Evolutionary conservation across 352 stramenopile genomes (phyloP), one percentile per base, ranked within the genome.

Genomic region (Globisporangium echinulatum): DNA sequence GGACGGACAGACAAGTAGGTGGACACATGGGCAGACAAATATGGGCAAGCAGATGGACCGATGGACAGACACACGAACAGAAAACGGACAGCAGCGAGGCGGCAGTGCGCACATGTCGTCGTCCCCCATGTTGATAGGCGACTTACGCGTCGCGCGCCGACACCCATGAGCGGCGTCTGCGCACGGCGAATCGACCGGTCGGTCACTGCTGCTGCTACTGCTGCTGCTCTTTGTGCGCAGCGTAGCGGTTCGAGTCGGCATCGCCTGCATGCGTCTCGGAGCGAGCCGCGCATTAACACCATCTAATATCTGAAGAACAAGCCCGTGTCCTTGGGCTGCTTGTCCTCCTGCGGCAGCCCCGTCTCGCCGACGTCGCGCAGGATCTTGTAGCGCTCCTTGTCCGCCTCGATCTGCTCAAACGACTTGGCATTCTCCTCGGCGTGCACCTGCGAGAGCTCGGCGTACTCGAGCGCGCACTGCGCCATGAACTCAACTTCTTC

Each of bases 271-370:
- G 40, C 40, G 40, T 33, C 25, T 33, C 25, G 25, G 25, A 33
- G 25, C 25, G 25, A 33, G 25, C 25, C 25, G 25, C 25, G 25
- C 25, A 33, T 33, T 33, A 33, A 33, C 50, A 51, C 62, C 56
- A 54, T 85, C 80, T 95, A 95, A 79, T 95, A 95, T 75, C 82
- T 87, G 75, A 95, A 95, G 73, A 87, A 95, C 56, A 95, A 63
- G 42, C 86, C 86, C 19, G 75, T 88, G 69, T 95, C 82, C 68
- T 90, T 79, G 36, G 83, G 80, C 52, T 86, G 68, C 17, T 82
- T 68, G 9, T 82, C 64, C 66, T 84, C 85, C 70, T 90, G 79
- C 14, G 79, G 78, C 60, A 95, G 62, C 14, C 86, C 86, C 0
- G 82, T 79, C 75, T 92, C 84, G 56, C 86, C 86, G 37, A 95